Evolutionary conservation across 2,329 filamentous ascomycete species (phyloP).

Genomic region (Hypoxylon sp.): DNA sequence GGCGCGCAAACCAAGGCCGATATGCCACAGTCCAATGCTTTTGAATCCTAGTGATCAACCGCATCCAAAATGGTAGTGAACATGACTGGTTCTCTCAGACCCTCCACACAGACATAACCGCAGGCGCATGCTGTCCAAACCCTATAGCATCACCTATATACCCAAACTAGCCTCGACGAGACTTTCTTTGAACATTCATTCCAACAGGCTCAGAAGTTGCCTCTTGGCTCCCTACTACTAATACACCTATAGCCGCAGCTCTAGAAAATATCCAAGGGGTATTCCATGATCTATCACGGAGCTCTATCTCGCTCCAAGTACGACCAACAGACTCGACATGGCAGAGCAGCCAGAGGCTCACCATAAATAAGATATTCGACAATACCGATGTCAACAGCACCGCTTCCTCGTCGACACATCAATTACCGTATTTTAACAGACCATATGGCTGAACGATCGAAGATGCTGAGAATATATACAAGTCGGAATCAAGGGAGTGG

Average conservation of each 20-base stretch:
- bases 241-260: constrained; percentile 35
- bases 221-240: constrained; percentile 28
- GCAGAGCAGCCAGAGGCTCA: constrained; percentile 28
- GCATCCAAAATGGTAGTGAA: constrained; percentile 26
- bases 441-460: constrained; percentile 19
- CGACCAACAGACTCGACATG: constrained; percentile 30
- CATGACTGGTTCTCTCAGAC: constrained; percentile 20
- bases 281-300: constrained; percentile 44
- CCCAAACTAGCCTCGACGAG: constrained; percentile 25
- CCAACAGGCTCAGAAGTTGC: constrained; percentile 1
- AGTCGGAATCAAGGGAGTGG: constrained; percentile 39
- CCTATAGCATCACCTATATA: constrained; percentile 13
- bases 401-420: constrained; percentile 21
- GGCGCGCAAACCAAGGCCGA: constrained; percentile 8
- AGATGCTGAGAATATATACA: constrained; percentile 50
- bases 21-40: constrained; percentile 19
- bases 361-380: constrained; percentile 26
- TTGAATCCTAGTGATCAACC: constrained; percentile 20
- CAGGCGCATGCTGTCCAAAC: constrained; percentile 27
- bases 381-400: constrained; percentile 25
- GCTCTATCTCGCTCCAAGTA: constrained; percentile 35
- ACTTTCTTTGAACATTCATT: constrained; percentile 4
- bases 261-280: constrained; percentile 44
- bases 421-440: constrained; percentile 20
- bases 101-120: constrained; percentile 28